A percentile compares a stretch with the other conserved stretches of the same genome.
Evolutionary conservation across 2,329 filamentous ascomycete species (phyloP).

Genomic region (Fusarium napiforme): DNA sequence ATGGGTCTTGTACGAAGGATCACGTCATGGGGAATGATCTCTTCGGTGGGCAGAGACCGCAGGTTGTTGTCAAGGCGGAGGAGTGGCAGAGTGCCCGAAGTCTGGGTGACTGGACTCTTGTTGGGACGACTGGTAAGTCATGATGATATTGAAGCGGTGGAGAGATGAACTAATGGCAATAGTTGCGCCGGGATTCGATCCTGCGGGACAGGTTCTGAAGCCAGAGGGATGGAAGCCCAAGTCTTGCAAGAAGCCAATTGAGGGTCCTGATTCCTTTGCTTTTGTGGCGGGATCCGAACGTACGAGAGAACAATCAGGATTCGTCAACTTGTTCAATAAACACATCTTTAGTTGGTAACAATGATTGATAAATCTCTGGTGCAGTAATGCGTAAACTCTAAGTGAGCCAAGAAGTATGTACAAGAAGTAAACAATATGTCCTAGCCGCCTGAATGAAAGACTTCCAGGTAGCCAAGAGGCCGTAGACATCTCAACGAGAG

Average conservation of each 20-base stretch:
- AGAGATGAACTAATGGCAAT: background rate
- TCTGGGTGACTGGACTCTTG: slow-evolving; percentile 25
- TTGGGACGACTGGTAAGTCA: slow-evolving; percentile 25
- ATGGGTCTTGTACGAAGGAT: slow-evolving; percentile 48
- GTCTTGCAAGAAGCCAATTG: background rate
- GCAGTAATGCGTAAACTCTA: background rate
- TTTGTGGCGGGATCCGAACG: fast-evolving
- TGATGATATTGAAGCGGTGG: fast-evolving
- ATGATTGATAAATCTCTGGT: background rate
- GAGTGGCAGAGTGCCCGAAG: slow-evolving; percentile 25
- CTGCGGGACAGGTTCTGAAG: slow-evolving; percentile 9
- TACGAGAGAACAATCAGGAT: background rate
- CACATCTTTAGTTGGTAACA: background rate
- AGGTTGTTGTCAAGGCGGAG: slow-evolving; percentile 5
- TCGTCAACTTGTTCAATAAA: fast-evolving
- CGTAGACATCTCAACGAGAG: background rate
- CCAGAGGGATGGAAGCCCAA: slow-evolving; percentile 25
- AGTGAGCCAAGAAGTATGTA: background rate
- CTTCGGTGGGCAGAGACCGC: slow-evolving; percentile 12
- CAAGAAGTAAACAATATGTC: background rate
- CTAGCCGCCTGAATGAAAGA: fast-evolving
- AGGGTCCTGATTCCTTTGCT: too few species aligned
- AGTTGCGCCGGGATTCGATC: slow-evolving; percentile 29
- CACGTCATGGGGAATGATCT: slow-evolving; percentile 14
- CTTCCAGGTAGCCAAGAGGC: fast-evolving